These are phyloP conservation scores for Zopfia rhizophila DNA, from an alignment of 2,329 filamentous ascomycete genomes.

Conservation along the genomic window DNA sequence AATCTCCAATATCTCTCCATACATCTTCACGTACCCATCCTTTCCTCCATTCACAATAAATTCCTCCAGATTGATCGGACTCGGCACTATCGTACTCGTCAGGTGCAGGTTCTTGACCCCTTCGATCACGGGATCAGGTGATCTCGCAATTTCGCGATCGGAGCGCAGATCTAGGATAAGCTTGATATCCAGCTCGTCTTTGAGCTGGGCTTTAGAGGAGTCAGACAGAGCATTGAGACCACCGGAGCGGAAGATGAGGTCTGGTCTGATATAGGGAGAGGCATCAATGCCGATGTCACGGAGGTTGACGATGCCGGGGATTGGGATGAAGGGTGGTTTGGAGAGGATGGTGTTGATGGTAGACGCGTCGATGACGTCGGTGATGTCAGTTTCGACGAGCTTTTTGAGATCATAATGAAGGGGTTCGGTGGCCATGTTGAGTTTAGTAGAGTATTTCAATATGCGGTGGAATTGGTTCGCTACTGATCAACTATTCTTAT, in stretches of 20 bases:
- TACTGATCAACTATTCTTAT: too few relatives aligned
- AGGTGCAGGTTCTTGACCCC: constrained; percentile 18
- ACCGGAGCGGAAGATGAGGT: constrained; percentile 26
- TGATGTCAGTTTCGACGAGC: constrained; percentile 19
- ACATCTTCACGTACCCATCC: constrained; percentile 25
- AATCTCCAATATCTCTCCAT: constrained; percentile 25
- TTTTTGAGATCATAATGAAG: constrained; percentile 4
- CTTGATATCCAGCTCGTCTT: constrained; percentile 16
- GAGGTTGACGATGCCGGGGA: constrained; percentile 25
- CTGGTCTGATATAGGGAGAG: constrained; percentile 8
- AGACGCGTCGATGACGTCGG: constrained; percentile 2
- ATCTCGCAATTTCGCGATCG: constrained; percentile 7
- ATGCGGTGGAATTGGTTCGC: neutral
- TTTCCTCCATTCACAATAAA: constrained; percentile 17
- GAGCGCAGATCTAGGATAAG: constrained; percentile 23
- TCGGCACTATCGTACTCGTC: constrained; percentile 3
- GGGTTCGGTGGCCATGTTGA: constrained; percentile 6
- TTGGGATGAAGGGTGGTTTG: constrained; percentile 20
- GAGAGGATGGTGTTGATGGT: constrained; percentile 13
- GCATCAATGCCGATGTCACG: constrained; percentile 22
- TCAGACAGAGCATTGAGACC: constrained; percentile 6
- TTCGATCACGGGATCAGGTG: constrained; percentile 13
- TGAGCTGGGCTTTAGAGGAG: constrained; percentile 5
- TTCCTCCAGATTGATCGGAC: constrained; percentile 6
- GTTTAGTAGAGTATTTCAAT: neutral